Conservation (phyloP, 2,329 filamentous ascomycete species). For the Kalaharituber pfeilii region DNA sequence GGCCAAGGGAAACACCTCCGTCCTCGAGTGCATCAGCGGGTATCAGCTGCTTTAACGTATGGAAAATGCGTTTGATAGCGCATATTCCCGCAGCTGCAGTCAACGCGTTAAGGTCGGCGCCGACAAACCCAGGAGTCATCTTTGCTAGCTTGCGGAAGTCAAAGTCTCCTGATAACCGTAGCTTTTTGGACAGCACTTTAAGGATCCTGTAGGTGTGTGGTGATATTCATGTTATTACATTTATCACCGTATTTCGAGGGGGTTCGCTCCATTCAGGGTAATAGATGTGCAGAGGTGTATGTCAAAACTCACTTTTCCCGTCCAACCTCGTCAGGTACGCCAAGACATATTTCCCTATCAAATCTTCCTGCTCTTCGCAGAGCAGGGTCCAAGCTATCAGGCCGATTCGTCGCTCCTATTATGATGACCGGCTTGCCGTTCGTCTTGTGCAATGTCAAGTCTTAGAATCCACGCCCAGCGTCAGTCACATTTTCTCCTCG, state of each 20-base stretch:
- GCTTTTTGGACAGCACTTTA: conserved; percentile 49
- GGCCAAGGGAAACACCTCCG: neutral
- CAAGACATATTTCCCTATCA: conserved; percentile 69
- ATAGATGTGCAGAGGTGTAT: neutral
- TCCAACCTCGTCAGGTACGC: conserved; percentile 63
- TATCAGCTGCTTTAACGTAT: conserved; percentile 31
- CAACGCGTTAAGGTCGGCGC: conserved; percentile 63
- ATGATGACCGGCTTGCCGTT: conserved; percentile 69
- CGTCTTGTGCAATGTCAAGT: conserved; percentile 52
- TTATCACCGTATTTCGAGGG: neutral
- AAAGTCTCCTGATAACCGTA: conserved; percentile 48
- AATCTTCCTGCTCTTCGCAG: conserved; percentile 59
- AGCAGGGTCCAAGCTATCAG: conserved; percentile 68
- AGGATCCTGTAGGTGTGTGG: conserved; percentile 39
- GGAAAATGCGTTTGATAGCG: conserved; percentile 44
- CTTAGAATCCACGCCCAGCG: conserved; percentile 8
- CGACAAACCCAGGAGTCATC: conserved; percentile 80
- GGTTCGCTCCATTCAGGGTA: neutral
- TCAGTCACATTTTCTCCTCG: neutral
- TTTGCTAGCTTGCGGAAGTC: conserved; percentile 60
- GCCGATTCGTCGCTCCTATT: conserved; percentile 75
- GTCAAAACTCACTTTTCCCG: conserved; percentile 38
- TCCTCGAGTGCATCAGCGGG: neutral
- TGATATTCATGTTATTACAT: neutral
- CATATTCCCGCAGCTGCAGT: conserved; percentile 47